phyloP scores from a whole-genome alignment of 495 filamentous ascomycete species.

The Sporormia fimetaria region DNA sequence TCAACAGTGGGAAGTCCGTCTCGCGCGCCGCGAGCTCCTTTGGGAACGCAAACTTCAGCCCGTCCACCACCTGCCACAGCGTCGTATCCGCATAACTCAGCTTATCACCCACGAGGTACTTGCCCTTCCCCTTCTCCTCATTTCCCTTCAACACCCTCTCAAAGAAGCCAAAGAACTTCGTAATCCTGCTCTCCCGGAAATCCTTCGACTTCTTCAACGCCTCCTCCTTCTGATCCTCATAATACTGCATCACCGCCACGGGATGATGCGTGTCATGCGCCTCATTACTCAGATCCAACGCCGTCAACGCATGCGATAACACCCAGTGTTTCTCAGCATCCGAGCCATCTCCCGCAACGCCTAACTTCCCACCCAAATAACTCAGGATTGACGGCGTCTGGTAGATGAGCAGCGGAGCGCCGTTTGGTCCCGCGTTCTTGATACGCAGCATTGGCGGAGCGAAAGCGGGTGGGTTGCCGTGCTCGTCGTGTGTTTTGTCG shows the following conservation, averaged over 20 bases:
- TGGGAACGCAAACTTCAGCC: slow-evolving; percentile 50
- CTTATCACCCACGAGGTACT: slow-evolving; percentile 46
- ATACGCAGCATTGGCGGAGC: slow-evolving; percentile 52
- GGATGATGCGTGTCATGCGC: slow-evolving; percentile 60
- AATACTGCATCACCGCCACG: slow-evolving; percentile 43
- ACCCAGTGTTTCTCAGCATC: slow-evolving; percentile 39
- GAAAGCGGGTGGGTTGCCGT: slow-evolving; percentile 46
- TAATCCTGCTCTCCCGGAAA: slow-evolving; percentile 45
- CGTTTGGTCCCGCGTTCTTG: slow-evolving; percentile 35
- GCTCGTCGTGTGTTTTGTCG: slow-evolving; percentile 21
- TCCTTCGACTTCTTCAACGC: slow-evolving; percentile 40
- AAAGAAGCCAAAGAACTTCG: slow-evolving; percentile 56
- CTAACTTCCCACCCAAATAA: slow-evolving; percentile 47
- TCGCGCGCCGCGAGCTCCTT: slow-evolving; percentile 45
- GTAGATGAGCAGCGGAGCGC: slow-evolving; percentile 40
- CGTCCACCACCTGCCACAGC: slow-evolving; percentile 51
- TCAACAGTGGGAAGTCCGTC: slow-evolving; percentile 38
- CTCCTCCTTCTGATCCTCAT: slow-evolving; percentile 57
- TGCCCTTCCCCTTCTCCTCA: slow-evolving; percentile 37
- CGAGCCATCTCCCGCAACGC: slow-evolving; percentile 40
- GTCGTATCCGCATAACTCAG: slow-evolving; percentile 58
- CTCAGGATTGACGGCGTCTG: slow-evolving; percentile 55
- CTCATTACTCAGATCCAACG: slow-evolving; percentile 57
- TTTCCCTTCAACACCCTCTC: slow-evolving; percentile 48
- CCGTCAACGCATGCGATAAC: slow-evolving; percentile 49